Evolutionary conservation across 2,329 filamentous ascomycete genomes (phyloP), one percentile per base, ranked within the genome.

Genomic region (Ophiostoma ips): DNA sequence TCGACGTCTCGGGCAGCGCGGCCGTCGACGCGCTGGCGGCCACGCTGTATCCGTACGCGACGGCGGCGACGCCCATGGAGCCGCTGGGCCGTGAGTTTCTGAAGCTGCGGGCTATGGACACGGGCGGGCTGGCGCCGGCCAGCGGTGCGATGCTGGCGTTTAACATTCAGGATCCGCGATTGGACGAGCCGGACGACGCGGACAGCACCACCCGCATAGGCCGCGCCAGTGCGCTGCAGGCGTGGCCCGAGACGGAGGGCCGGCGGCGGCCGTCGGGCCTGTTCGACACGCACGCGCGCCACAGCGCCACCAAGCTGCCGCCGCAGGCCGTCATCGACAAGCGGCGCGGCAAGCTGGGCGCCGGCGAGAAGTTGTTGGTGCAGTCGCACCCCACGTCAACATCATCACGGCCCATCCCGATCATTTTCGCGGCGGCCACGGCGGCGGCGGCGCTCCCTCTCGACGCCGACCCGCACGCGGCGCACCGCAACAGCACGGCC

Each of bases 311-410:
- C 3, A 74, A 73, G 47, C 71, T 82, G 13, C 76, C 89, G 2
- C 81, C 84, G 11, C 87, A 95, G 60, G 87, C 87, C 60, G 75
- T 81, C 1, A 77, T 96, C 58, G 89, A 94, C 61, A 78, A 84
- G 45, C 80, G 90, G 4, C 43, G 87, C 82, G 62, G 71, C 76
- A 13, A 68, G 75, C 48, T 53, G 19, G 75, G 75, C 15, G 61
- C 71, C 0, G 87, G 87, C 1, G 64, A 72, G 21, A 70, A 75
- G 52, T 75, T 88, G 1, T 66, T 74, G 19, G 62, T 77, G 1
- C 9, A 88, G 95, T 59, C n/a, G n/a, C n/a, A n/a, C n/a, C n/a
- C n/a, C n/a, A n/a, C n/a, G n/a, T n/a, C 85, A 86, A 1, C 30
- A 3, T 4, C 33, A 15, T 45, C 43, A 11, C 43, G n/a, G 16